Evolutionary conservation across 2,329 filamentous ascomycete genomes (phyloP), one percentile per base, ranked within the genome.

Genomic region (Claviceps spartinae): DNA sequence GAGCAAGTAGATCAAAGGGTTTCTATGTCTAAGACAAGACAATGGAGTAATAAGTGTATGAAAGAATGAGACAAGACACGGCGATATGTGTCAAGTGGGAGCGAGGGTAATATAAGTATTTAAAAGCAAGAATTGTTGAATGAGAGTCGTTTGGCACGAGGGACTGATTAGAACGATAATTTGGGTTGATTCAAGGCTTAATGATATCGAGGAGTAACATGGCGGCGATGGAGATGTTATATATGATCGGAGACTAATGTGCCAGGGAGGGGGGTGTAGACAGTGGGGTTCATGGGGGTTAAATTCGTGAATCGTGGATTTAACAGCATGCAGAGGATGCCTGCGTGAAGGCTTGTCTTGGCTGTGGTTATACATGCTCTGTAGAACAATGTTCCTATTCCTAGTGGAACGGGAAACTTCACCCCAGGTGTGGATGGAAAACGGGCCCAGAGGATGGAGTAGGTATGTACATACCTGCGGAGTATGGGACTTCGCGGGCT

Each of bases 201-300:
- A 41, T 48, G 44, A 48, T 50, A 37, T 52, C 47, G 18, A 46
- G 13, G 47, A 44, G 47, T 50, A 44, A 42, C 18, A 48, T 44
- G 53, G 48, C 50, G 43, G 49, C 53, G 51, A 55, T 49, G 48
- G 50, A 55, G 51, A 55, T 48, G 49, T 53, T 55, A 55, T 55
- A 54, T 53, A 50, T 47, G 52, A 55, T 55, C 54, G 54, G 43
- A 49, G 49, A 53, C 48, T 55, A 55, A 51, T 47, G 42, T 49
- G 37, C 54, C 45, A 47, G 51, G 47, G 6, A 26, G 45, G 47
- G 53, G 22, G n/a, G 34, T 13, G n/a, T 14, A 13, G 47, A 20
- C 49, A 40, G 49, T 34, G 34, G 37, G 49, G 49, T 45, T 43
- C 45, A 45, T 42, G 26, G 50, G 49, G 49, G 47, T 51, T 18